Evolutionary conservation across 73 alveolate genomes (phyloP).

Genomic region (Paramecium tetraurelia): DNA sequence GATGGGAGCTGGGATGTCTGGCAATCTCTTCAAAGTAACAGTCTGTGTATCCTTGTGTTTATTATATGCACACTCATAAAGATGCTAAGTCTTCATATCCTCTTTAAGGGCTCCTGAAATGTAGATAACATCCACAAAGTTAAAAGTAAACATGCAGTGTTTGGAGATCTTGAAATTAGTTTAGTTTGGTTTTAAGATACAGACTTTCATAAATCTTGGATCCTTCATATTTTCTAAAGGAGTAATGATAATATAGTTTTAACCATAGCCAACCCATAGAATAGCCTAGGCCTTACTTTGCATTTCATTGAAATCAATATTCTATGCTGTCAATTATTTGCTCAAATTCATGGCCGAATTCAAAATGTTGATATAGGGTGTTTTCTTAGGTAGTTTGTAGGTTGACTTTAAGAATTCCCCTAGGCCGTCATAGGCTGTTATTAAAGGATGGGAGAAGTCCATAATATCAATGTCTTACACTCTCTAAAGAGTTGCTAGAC

Average conservation of each 20-base stretch:
- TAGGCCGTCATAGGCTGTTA: neutral
- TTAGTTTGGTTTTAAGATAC: neutral
- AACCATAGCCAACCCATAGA: conserved; percentile 48
- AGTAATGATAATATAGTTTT: conserved; percentile 5
- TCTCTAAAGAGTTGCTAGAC: conserved; percentile 41
- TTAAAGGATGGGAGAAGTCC: neutral
- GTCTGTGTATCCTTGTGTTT: neutral
- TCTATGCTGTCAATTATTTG: neutral
- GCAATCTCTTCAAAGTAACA: neutral
- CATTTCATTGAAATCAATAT: neutral
- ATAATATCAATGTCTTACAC: neutral
- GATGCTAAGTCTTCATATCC: conserved; percentile 40
- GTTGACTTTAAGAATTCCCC: neutral
- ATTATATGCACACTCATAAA: conserved; percentile 1
- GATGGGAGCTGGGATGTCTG: conserved; percentile 51
- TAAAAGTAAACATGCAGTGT: conserved; percentile 55
- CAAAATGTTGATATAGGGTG: neutral
- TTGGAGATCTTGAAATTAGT: conserved; percentile 46
- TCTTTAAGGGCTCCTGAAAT: conserved; percentile 52
- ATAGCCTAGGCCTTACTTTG: neutral
- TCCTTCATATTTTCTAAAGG: conserved; percentile 48
- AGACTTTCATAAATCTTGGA: conserved; percentile 13
- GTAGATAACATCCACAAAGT: conserved; percentile 36
- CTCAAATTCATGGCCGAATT: neutral
- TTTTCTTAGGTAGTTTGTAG: neutral